phyloP scores from a whole-genome alignment of 176 grass and related monocot species.

The Elymus sibiricus region DNA sequence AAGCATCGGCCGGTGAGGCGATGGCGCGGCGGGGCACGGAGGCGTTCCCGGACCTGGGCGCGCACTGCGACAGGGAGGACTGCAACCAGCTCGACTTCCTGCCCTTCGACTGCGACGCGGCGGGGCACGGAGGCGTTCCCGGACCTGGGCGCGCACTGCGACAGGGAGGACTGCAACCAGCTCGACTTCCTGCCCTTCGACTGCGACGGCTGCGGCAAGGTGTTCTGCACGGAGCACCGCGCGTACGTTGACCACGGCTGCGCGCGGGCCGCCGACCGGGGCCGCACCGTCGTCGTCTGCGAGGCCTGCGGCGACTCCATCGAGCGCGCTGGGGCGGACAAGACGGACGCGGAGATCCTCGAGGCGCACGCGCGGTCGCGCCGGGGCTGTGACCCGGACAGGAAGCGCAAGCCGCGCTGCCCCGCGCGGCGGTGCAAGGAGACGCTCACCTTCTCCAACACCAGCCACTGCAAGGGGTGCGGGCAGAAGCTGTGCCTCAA shows the following conservation, averaged over 20 bases:
- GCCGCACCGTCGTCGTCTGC: constrained; percentile 70
- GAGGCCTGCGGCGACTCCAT: constrained; percentile 62
- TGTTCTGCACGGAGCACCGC: constrained; percentile 74
- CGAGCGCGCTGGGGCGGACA: constrained; percentile 39
- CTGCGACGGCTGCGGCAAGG: constrained; percentile 56
- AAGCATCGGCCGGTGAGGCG: not conserved
- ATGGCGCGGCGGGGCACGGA: constrained; percentile 69
- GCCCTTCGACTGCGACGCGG: constrained; percentile 65
- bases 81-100: constrained; percentile 92
- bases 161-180: constrained; percentile 64
- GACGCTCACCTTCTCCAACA: constrained; percentile 71
- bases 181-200: constrained; percentile 85
- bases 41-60: constrained; percentile 70
- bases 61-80: constrained; percentile 61
- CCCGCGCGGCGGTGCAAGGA: constrained; percentile 69
- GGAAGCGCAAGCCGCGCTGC: constrained; percentile 61
- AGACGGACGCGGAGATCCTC: constrained; percentile 9
- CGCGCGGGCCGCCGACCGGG: constrained; percentile 49
- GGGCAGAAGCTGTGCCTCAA: constrained; percentile 54
- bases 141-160: constrained; percentile 77
- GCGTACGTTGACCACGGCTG: constrained; percentile 53
- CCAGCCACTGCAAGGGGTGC: constrained; percentile 47
- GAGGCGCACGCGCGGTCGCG: constrained; percentile 46
- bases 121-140: constrained; percentile 78
- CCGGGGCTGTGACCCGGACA: constrained; percentile 51